A percentile compares a stretch with the other conserved stretches of the same genome.
phyloP scores from a whole-genome alignment of 805 yeast genomes.

The Saccharomycopsis sp. region DNA sequence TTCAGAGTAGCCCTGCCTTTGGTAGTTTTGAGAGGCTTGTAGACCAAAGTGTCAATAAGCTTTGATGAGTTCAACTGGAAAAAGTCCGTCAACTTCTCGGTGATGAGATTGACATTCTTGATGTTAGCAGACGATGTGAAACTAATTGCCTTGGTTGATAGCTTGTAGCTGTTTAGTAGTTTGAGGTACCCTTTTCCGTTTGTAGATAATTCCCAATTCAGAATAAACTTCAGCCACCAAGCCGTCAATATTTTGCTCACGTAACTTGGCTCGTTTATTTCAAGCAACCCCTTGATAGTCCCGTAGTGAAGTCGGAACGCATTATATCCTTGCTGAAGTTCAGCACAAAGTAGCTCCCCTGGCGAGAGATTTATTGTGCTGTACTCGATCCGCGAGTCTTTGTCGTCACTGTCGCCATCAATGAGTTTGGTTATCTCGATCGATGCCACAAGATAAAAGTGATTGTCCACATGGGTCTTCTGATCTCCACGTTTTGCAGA shows the following conservation, averaged over 20 bases:
- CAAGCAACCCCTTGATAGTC: slow-evolving; percentile 1
- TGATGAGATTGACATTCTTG: slow-evolving; percentile 18
- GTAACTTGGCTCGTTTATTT: background rate
- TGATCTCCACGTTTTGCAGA: background rate
- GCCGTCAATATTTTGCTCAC: background rate
- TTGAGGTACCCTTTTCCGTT: slow-evolving; percentile 17
- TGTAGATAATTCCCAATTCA: slow-evolving; percentile 13
- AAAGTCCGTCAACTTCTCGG: slow-evolving; percentile 18
- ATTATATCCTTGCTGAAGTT: slow-evolving; percentile 13
- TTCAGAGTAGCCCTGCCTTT: background rate
- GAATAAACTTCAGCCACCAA: slow-evolving; percentile 8
- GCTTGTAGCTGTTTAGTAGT: slow-evolving; percentile 14
- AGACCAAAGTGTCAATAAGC: slow-evolving; percentile 18
- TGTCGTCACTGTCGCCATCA: slow-evolving; percentile 9
- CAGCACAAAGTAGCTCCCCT: slow-evolving; percentile 10
- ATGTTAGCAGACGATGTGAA: slow-evolving; percentile 14
- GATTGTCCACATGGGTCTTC: slow-evolving; percentile 5
- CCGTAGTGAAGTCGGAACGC: slow-evolving; percentile 16
- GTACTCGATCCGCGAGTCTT: slow-evolving; percentile 10
- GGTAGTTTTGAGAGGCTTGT: slow-evolving; percentile 9
- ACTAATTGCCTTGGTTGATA: slow-evolving; percentile 16
- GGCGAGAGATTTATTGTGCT: slow-evolving; percentile 13
- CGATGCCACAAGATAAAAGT: slow-evolving; percentile 13
- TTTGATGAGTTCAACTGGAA: slow-evolving; percentile 19
- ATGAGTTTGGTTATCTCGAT: slow-evolving; percentile 15